Evolutionary conservation across 1,284 basidiomycete species (phyloP), one percentile per base, ranked within the genome.

Genomic region (Ustilago tritici): DNA sequence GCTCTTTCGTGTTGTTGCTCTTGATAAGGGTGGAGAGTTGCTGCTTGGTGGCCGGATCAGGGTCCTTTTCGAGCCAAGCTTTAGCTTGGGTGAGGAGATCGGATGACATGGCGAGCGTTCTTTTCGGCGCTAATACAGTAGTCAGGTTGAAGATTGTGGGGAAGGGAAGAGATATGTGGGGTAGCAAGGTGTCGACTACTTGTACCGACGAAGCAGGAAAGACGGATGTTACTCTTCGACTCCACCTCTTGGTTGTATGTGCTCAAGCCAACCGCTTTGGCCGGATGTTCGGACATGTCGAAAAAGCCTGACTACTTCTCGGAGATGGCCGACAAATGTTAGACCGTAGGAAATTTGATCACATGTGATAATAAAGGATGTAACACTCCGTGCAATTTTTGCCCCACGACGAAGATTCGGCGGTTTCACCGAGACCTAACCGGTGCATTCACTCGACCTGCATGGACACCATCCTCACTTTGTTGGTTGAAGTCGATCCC

Each of bases 21-120:
- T 80, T 65, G 69, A 82, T 66, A 19, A 78, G 56, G 4, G 58
- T 36, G 10, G 67, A 40, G 5, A 82, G 71, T 56, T 81, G 73
- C 11, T 34, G 35, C 47, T 65, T 61, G 7, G 80, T 80, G 4
- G 50, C 15, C 58, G 70, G 63, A 52, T 82, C 80, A 10, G 78
- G 78, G 53, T 82, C 80, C 68, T 78, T 78, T 38, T 61, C 70
- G 56, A 82, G 70, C 80, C 80, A 82, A 41, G 71, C 68, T 34
- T 65, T 73, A 59, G 78, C 78, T 52, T 72, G 67, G n/a, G 50
- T 64, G 31, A 76, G 58, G 34, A 79, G 15, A 19, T 72, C 57
- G 40, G 64, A 60, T 5, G 74, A 35, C 69, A 69, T 71, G 28
- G 35, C 47, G n/a, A 12, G 19, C 3, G 19, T 7, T 19, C 17